Evolutionary conservation across 768 basidiomycete genomes (phyloP), one percentile per base, ranked within the genome.

Genomic region (Serendipita vermifera): DNA sequence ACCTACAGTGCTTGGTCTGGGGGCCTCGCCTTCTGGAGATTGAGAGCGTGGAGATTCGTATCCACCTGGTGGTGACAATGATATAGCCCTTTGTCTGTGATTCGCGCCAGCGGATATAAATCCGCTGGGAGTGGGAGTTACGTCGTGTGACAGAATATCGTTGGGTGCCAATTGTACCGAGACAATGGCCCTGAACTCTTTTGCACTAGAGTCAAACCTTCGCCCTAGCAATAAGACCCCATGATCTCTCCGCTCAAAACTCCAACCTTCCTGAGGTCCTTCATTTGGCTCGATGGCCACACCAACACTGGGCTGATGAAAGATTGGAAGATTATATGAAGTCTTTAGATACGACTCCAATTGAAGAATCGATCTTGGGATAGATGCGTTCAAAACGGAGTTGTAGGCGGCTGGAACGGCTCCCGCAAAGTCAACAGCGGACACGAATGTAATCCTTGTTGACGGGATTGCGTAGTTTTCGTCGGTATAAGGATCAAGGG

Each of bases 401-500:
- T 92, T 94, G 58, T 91, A 77, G 0, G 88, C 83, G 15, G 82
- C 78, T 0, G 92, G 91, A 35, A 94, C 78, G 1, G 81, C 82
- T 2, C 90, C 93, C 6, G 83, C 82, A 64, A 83, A 90, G 67
- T 97, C 93, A 58, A 92, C 77, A 1, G 87, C 85, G 2, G 87
- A 80, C 36, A 94, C 73, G 57, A 87, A 76, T 39, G 86, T 91
- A 67, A 89, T 93, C 43, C 85, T 71, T 35, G 92, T 89, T 3
- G 91, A 96, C 1, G 93, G 96, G 40, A 98, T 94, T 11, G 89
- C 79, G 64, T 91, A 94, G 60, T 89, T 90, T 68, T 94, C 91
- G 59, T 83, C 83, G 22, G 89, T 85, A 62, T 97, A 97, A 0
- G 93, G 92, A 64, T 98, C 94, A 43, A 98, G 77, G 3, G 94